phyloP scores from a whole-genome alignment of 106 monocot species.

The Dioscorea zingiberensis region DNA sequence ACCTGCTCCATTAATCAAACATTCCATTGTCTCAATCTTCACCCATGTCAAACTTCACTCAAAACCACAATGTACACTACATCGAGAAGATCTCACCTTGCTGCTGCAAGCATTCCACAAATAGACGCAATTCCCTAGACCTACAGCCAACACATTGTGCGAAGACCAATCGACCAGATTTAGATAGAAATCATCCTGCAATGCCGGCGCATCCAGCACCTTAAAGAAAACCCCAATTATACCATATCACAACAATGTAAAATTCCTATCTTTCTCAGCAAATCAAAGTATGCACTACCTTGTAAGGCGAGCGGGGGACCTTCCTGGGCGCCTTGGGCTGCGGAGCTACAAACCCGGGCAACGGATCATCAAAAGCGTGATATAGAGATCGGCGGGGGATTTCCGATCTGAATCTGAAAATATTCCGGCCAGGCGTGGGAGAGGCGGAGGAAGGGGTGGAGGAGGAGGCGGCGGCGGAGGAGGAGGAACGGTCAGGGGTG shows the following conservation, averaged over 20 bases:
- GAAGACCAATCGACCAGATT: conserved; percentile 98
- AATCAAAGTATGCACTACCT: conserved; percentile 27
- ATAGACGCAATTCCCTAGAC: conserved; percentile 91
- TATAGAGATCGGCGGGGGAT: conserved; percentile 29
- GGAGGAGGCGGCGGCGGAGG: conserved; percentile 20
- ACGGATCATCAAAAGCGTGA: conserved; percentile 37
- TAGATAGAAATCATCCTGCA: conserved; percentile 97
- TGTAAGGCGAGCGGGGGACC: conserved; percentile 74
- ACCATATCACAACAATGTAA: background rate
- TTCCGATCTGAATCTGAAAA: conserved; percentile 85
- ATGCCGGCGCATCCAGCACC: conserved; percentile 97
- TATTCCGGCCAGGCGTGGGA: conserved; percentile 51
- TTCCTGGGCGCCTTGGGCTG: conserved; percentile 58
- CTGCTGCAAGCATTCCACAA: conserved; percentile 99
- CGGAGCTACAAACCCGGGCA: conserved; percentile 31
- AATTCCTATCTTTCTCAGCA: background rate
- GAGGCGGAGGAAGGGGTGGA: conserved; percentile 26
- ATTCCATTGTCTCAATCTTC: background rate
- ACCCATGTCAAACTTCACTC: background rate
- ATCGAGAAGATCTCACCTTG: conserved; percentile 45
- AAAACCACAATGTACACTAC: background rate
- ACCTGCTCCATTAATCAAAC: conserved; percentile 39
- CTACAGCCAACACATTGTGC: conserved; percentile 86
- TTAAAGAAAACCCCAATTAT: conserved; percentile 14
- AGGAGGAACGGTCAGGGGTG: conserved; percentile 27